Base-by-base conservation (phyloP, 2,329 filamentous ascomycete species). In the Arthrinium puccinioides region DNA sequence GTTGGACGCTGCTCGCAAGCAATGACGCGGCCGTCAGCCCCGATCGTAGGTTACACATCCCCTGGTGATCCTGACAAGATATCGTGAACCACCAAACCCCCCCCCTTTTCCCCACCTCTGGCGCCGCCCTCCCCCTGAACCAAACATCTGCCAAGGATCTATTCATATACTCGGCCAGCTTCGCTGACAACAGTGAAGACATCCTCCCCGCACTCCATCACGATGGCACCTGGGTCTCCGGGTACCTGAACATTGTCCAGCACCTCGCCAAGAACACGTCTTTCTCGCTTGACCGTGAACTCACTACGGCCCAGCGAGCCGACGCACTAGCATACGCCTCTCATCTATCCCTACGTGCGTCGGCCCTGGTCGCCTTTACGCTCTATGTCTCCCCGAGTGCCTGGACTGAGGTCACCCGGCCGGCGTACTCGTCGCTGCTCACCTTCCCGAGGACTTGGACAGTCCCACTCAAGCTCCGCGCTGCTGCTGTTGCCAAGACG, bases 351-450 rank as follows among this genome's bases (percentile, higher is more conserved):
- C 75, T 80, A 19, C 79, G 82, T 41, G 86, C 83, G n/a, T 78
- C 81, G 34, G 78, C 83, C 21, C 75, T 97, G 42, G 60, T 96
- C 50, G 85, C 94, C 50, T 79, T 96, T 40, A 89, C 82, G 36
- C 81, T 97, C 49, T 97, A 94, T 60, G 84, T 92, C 45, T 92
- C 88, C 21, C 86, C 83, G 40, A 79, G 87, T 45, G 96, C 97
- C 66, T 98, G 92, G 74, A 71, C 79, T 38, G 67, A 72, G 29
- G 66, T 74, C 33, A 95, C 88, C 4, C 79, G 87, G 13, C 85
- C 87, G 3, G 82, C 87, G 25, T 95, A 88, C 63, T 87, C 82
- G 47, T 66, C 69, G 6, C 74, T 96, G 39, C 76, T 97, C 26
- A 77, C 84, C 27, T 94, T 92, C 70, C 88, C 92, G 14, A 72